Percentiles rank a stretch among this genome's conserved stretches.
Conservation (phyloP, 805 yeast species). For the Grigorovia transvaalensis region DNA sequence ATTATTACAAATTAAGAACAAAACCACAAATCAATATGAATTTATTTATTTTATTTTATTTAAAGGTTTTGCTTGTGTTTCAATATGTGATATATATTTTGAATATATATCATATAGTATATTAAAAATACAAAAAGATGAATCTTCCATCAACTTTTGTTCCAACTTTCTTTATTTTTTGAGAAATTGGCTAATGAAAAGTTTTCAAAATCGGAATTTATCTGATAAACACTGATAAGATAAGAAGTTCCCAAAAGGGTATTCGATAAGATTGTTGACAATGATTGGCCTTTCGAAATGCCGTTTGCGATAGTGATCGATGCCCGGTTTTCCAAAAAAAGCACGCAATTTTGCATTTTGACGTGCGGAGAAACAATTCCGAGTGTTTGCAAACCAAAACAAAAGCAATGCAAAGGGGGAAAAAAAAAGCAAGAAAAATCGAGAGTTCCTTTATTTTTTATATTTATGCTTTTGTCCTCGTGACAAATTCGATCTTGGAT, state of each 20-base stretch:
- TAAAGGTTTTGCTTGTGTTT: too few relatives aligned
- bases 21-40: too few relatives aligned
- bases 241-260: background rate
- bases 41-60: too few relatives aligned
- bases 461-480: conserved; percentile 7
- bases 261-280: background rate
- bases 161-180: too few relatives aligned
- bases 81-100: too few relatives aligned
- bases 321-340: background rate
- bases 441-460: too few relatives aligned
- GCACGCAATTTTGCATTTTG: background rate
- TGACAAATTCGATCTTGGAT: conserved; percentile 37
- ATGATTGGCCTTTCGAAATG: background rate
- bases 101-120: too few relatives aligned
- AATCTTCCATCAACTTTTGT: background rate
- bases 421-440: too few relatives aligned
- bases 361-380: background rate
- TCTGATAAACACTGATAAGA: background rate
- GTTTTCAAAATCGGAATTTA: background rate
- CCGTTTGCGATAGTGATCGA: background rate
- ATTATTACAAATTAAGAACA: too few relatives aligned
- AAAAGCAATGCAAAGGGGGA: background rate
- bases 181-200: background rate
- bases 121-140: too few relatives aligned
- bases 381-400: background rate